Conservation (phyloP, 1,284 basidiomycete species). For the Boletellus deceptivus region DNA sequence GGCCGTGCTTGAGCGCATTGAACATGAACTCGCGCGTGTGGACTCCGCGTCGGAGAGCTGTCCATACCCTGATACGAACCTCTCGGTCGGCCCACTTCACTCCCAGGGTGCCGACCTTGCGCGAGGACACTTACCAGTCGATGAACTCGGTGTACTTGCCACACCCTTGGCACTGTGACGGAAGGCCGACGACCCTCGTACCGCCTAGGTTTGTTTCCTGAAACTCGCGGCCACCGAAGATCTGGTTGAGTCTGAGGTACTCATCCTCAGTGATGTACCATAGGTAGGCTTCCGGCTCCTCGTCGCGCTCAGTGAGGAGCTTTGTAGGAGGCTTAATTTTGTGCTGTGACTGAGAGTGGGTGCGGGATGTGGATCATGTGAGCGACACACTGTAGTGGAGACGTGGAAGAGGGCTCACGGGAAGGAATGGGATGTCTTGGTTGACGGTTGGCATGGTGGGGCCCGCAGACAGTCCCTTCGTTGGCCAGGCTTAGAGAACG, state of each 20-base stretch:
- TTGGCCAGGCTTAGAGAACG: background rate
- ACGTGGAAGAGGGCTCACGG: constrained; percentile 3
- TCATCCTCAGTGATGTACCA: constrained; percentile 23
- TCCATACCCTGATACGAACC: constrained; percentile 16
- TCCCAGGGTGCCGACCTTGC: too few relatives aligned
- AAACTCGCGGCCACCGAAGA: constrained; percentile 15
- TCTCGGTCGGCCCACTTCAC: background rate
- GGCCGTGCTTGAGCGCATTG: constrained; percentile 15
- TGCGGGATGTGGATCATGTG: background rate
- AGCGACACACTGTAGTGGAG: background rate
- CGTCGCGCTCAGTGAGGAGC: background rate
- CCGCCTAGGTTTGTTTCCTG: constrained; percentile 18
- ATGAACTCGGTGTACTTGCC: constrained; percentile 21
- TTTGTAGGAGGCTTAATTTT: constrained; percentile 14
- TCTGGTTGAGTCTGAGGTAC: constrained; percentile 17
- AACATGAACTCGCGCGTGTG: constrained; percentile 23
- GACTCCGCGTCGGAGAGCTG: constrained; percentile 17
- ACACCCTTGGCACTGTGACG: constrained; percentile 9
- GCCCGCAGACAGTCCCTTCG: background rate
- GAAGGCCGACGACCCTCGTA: constrained; percentile 15
- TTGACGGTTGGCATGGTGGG: constrained; percentile 6
- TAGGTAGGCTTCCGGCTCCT: background rate
- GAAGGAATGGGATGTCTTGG: constrained; percentile 14
- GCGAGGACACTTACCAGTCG: constrained; percentile 11
- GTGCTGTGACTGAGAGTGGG: background rate